These are phyloP conservation scores for Cyathus striatus DNA, from an alignment of 768 basidiomycete species.

Conservation along the genomic window DNA sequence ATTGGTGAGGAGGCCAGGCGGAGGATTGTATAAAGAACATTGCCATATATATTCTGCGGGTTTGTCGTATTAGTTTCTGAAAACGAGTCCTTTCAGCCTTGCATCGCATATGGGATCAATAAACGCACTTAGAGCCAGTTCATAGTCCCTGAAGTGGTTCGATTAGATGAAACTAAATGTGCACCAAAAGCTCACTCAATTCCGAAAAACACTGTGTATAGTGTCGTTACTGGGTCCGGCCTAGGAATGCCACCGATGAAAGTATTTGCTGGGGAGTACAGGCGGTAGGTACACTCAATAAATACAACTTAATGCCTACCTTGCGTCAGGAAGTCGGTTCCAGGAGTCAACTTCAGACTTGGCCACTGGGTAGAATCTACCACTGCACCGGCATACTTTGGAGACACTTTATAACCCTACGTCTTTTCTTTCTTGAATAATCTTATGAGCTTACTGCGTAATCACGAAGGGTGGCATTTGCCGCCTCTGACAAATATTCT, in stretches of 20 bases:
- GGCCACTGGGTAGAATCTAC: conserved; percentile 19
- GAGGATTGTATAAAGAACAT: conserved; percentile 31
- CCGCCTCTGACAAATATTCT: conserved; percentile 35
- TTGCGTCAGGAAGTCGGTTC: conserved; percentile 18
- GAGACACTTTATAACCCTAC: too few species aligned
- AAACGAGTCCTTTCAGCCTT: too few species aligned
- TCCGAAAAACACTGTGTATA: conserved; percentile 50
- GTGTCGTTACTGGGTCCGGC: conserved; percentile 32
- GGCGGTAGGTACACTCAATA: conserved; percentile 12
- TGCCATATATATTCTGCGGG: too few species aligned
- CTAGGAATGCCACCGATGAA: too few species aligned
- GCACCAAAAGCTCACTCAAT: conserved; percentile 34
- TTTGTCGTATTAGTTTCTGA: too few species aligned
- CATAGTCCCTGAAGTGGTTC: conserved; percentile 30
- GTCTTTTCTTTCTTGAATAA: too few species aligned
- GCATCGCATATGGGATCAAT: conserved; percentile 15
- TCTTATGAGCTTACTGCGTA: conserved; percentile 41
- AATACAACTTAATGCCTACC: conserved; percentile 7
- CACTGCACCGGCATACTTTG: conserved; percentile 16
- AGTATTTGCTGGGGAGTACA: conserved; percentile 11
- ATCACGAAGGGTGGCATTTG: conserved; percentile 38
- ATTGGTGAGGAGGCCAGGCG: conserved; percentile 38
- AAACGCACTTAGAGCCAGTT: conserved; percentile 25
- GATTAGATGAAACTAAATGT: not conserved
- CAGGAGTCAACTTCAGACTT: conserved; percentile 1